A percentile compares a stretch with the other conserved stretches of the same genome.
Conservation (phyloP, 805 yeast genomes). For the Yamadazyma laniorum region DNA sequence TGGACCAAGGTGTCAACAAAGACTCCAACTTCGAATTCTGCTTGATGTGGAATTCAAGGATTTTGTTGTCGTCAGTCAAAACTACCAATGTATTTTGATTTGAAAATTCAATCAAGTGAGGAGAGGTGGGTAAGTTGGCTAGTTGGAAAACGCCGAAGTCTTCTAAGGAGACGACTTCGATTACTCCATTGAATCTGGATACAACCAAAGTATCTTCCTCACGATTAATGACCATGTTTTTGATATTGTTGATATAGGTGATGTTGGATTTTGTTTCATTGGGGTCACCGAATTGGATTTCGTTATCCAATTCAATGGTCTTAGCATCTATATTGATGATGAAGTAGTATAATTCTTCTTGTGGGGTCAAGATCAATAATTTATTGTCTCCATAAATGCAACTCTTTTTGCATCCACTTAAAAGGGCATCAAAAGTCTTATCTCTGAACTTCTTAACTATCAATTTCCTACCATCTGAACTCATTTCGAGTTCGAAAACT, state of each 20-base stretch:
- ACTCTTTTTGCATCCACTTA: slow-evolving; percentile 57
- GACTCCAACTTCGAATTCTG: slow-evolving; percentile 14
- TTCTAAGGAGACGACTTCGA: slow-evolving; percentile 48
- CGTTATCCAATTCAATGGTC: slow-evolving; percentile 39
- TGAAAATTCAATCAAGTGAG: slow-evolving; percentile 63
- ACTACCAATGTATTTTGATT: slow-evolving; percentile 52
- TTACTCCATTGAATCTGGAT: slow-evolving; percentile 62
- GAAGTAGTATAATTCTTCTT: slow-evolving; percentile 56
- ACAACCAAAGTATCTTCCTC: slow-evolving; percentile 50
- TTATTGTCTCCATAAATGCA: slow-evolving; percentile 45
- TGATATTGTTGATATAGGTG: slow-evolving; percentile 51
- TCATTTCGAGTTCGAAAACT: slow-evolving; percentile 58
- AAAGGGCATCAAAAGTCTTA: slow-evolving; percentile 34
- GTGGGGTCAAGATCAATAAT: slow-evolving; percentile 54
- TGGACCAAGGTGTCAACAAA: slow-evolving; percentile 74
- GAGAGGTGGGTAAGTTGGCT: slow-evolving; percentile 56
- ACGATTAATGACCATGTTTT: slow-evolving; percentile 48
- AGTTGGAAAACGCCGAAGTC: slow-evolving; percentile 37
- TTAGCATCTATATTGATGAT: slow-evolving; percentile 32
- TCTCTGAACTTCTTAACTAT: slow-evolving; percentile 55
- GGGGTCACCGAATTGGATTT: slow-evolving; percentile 30
- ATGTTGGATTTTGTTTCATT: slow-evolving; percentile 12
- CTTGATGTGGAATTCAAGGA: slow-evolving; percentile 63
- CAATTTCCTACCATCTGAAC: slow-evolving; percentile 33
- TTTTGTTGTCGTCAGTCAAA: slow-evolving; percentile 69